Evolutionary conservation across 306 rosid species (phyloP), one percentile per base, ranked within the genome.

Genomic region (Lablab purpureus): DNA sequence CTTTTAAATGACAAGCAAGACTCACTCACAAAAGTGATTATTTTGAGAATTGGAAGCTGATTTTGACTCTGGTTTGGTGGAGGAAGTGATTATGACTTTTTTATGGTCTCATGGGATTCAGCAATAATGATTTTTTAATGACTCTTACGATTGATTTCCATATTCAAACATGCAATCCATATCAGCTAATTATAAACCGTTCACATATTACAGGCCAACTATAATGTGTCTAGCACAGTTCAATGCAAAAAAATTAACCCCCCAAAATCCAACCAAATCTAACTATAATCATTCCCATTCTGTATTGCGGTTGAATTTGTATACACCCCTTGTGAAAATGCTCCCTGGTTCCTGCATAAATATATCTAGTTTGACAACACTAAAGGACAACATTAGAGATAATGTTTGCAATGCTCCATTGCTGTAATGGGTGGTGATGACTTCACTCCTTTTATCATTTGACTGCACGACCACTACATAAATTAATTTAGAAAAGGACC

Each of bases 201-300:
- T 74, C 50, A 32, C 55, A 41, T 32, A 73, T 63, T 74, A 56
- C 28, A 17, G 52, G 69, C 85, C 69, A 80, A 46, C 59, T 63
- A 82, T 50, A 76, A 41, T 74, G 80, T 69, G 73, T 63, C 76
- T 78, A 52, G 50, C 63, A 72, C 37, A 36, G 22, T 43, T 1
- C 9, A 65, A 43, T 75, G 72, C 34, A 21, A 67, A 67, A 67
- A 78, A 58, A 81, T 68, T 87, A 80, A 40, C 72, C 72, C 70
- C 87, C 88, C 59, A 85, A 67, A 74, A 90, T 88, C 92, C 84
- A 86, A 81, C 90, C 86, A 67, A 68, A 90, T 90, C 90, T 68
- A 78, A 17, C 36, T 74, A 46, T 77, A 77, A 89, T 89, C 90
- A 89, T 79, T 59, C 76, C 65, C 76, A 40, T 47, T 59, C 45